These are phyloP conservation scores for Dactylorhiza incarnata DNA, from an alignment of 106 monocot species.

Conservation along the genomic window DNA sequence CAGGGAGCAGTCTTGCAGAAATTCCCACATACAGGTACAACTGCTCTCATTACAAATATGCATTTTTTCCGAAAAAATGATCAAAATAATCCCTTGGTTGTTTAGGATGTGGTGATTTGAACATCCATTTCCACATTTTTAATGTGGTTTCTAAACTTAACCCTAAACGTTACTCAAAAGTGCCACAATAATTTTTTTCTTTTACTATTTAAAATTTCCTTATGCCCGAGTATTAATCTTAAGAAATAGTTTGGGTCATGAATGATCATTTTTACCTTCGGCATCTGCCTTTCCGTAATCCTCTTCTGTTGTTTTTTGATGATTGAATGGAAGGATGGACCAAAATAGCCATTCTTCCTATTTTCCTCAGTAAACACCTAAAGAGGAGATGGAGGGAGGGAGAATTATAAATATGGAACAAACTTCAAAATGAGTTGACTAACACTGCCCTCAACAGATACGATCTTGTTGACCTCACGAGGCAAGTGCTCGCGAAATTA, in stretches of 20 bases:
- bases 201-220: too few relatives aligned
- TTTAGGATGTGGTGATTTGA: too few relatives aligned
- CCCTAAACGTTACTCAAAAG: too few relatives aligned
- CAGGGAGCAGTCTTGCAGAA: slow-evolving; percentile 45
- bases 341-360: neutral
- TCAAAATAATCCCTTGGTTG: too few relatives aligned
- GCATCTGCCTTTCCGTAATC: too few relatives aligned
- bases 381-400: neutral
- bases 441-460: slow-evolving; percentile 36
- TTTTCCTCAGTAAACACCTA: neutral
- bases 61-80: neutral
- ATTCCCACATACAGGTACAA: slow-evolving; percentile 75
- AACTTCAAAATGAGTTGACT: neutral
- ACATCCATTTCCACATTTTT: too few relatives aligned
- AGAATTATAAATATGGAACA: neutral
- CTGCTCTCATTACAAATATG: neutral
- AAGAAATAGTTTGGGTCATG: too few relatives aligned
- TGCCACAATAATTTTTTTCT: too few relatives aligned
- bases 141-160: too few relatives aligned
- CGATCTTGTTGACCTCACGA: slow-evolving; percentile 88
- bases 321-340: neutral
- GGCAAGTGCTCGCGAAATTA: slow-evolving; percentile 78
- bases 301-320: neutral
- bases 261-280: too few relatives aligned
- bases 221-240: too few relatives aligned